Percentiles rank a stretch among this genome's conserved stretches.
phyloP scores from a whole-genome alignment of 129 eudicot genomes.

The Flaveria brownii region DNA sequence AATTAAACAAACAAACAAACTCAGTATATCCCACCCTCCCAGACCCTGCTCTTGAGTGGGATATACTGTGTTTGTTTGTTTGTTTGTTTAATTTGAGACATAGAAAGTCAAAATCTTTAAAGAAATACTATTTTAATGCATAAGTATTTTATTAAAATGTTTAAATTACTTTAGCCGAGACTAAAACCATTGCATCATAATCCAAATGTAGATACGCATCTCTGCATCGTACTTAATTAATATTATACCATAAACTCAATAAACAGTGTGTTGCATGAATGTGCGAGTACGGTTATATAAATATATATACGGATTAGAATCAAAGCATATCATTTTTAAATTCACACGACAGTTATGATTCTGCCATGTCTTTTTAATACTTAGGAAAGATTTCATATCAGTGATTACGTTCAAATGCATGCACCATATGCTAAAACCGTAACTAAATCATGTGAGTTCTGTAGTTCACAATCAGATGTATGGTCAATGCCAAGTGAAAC shows the following conservation, averaged over 20 bases:
- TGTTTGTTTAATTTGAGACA: too few relatives aligned
- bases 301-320: neutral
- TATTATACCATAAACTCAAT: slow-evolving; percentile 2
- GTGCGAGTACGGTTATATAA: slow-evolving; percentile 25
- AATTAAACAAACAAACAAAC: too few relatives aligned
- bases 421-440: slow-evolving; percentile 7
- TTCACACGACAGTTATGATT: slow-evolving; percentile 22
- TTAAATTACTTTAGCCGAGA: slow-evolving; percentile 17
- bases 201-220: slow-evolving; percentile 43
- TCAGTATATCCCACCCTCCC: too few relatives aligned
- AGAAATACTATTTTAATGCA: neutral
- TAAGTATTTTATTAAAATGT: slow-evolving; percentile 4
- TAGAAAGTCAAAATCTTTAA: neutral
- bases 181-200: slow-evolving; percentile 43
- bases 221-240: slow-evolving; percentile 26
- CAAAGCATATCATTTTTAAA: slow-evolving; percentile 1
- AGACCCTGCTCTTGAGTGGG: too few relatives aligned
- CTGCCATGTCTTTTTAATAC: slow-evolving; percentile 6
- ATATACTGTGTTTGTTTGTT: too few relatives aligned
- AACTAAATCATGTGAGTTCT: neutral
- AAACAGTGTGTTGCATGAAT: slow-evolving; percentile 28
- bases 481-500: too few relatives aligned
- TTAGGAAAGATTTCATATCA: slow-evolving; percentile 15
- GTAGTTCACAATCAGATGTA: too few relatives aligned
- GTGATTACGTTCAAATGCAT: slow-evolving; percentile 29